These are phyloP conservation scores for Leccinum angustisporum DNA, from an alignment of 1,284 basidiomycete species.

Conservation along the genomic window DNA sequence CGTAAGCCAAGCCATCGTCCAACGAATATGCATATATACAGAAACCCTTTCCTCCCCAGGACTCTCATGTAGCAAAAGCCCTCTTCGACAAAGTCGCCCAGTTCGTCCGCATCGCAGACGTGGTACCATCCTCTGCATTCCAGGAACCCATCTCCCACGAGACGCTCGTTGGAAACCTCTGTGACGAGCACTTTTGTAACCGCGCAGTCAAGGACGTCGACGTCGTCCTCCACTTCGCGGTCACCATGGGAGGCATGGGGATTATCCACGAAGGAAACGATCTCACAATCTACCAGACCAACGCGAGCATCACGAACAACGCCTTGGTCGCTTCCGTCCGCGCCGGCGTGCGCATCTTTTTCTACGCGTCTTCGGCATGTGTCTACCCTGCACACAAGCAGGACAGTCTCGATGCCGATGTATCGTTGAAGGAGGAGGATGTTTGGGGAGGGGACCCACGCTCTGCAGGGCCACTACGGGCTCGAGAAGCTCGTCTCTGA, in stretches of 20 bases:
- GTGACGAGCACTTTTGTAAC: conserved; percentile 42
- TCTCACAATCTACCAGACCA: conserved; percentile 47
- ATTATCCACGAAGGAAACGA: conserved; percentile 54
- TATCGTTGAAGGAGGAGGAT: conserved; percentile 48
- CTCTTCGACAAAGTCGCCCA: conserved; percentile 34
- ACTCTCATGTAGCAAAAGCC: conserved; percentile 48
- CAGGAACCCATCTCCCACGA: conserved; percentile 36
- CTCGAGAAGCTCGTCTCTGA: conserved; percentile 58
- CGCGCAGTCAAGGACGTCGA: conserved; percentile 40
- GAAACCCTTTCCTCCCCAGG: conserved; percentile 34
- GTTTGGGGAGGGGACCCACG: conserved; percentile 39
- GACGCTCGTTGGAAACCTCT: conserved; percentile 45
- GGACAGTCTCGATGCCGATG: conserved; percentile 29
- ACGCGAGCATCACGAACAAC: conserved; percentile 50
- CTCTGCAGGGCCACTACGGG: conserved; percentile 58
- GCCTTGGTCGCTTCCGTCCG: conserved; percentile 41
- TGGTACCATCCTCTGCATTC: conserved; percentile 30
- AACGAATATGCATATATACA: background rate
- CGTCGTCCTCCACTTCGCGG: conserved; percentile 55
- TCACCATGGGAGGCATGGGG: conserved; percentile 64
- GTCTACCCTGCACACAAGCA: conserved; percentile 54
- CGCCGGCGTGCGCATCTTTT: conserved; percentile 43
- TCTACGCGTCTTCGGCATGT: conserved; percentile 61
- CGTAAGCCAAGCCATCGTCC: conserved; percentile 35
- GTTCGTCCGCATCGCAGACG: conserved; percentile 47